phyloP scores from a whole-genome alignment of 2,329 filamentous ascomycete species.

The Colletotrichum navitas region DNA sequence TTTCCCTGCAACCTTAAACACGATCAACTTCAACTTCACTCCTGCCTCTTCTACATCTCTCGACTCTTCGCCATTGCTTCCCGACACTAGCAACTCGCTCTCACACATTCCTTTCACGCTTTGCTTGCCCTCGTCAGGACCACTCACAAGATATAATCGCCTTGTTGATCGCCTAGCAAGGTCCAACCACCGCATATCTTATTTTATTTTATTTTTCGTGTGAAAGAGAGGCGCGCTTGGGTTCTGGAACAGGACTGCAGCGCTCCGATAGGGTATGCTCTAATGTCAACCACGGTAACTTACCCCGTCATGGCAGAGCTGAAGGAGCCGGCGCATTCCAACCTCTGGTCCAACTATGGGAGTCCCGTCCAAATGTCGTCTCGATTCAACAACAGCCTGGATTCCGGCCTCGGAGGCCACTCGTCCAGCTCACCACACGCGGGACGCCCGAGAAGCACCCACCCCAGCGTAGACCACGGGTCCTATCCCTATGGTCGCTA shows the following conservation, averaged over 20 bases:
- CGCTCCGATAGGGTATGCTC: slow-evolving; percentile 59
- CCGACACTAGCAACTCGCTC: slow-evolving; percentile 22
- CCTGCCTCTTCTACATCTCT: slow-evolving; percentile 41
- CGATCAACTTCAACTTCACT: slow-evolving; percentile 46
- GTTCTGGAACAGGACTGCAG: slow-evolving; percentile 41
- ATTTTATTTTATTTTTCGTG: not conserved
- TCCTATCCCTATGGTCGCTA: slow-evolving; percentile 67
- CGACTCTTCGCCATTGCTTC: slow-evolving; percentile 30
- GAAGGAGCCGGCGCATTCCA: slow-evolving; percentile 70
- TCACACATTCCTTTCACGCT: not conserved
- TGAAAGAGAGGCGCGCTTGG: slow-evolving; percentile 41
- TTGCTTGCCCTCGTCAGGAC: slow-evolving; percentile 10
- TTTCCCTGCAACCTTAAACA: slow-evolving; percentile 56
- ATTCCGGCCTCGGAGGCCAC: slow-evolving; percentile 61
- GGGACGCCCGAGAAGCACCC: slow-evolving; percentile 63
- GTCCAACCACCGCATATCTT: slow-evolving; percentile 16
- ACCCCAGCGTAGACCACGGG: slow-evolving; percentile 62
- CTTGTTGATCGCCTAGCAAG: slow-evolving; percentile 37
- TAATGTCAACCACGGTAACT: slow-evolving; percentile 72
- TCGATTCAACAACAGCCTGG: slow-evolving; percentile 64
- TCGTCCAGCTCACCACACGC: slow-evolving; percentile 62
- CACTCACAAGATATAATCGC: slow-evolving; percentile 7
- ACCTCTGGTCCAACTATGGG: slow-evolving; percentile 70
- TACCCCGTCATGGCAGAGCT: slow-evolving; percentile 74
- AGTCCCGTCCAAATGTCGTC: slow-evolving; percentile 66